Evolutionary conservation across 163 green algal genomes (phyloP).

Genomic region (Scenedesmus sp.): DNA sequence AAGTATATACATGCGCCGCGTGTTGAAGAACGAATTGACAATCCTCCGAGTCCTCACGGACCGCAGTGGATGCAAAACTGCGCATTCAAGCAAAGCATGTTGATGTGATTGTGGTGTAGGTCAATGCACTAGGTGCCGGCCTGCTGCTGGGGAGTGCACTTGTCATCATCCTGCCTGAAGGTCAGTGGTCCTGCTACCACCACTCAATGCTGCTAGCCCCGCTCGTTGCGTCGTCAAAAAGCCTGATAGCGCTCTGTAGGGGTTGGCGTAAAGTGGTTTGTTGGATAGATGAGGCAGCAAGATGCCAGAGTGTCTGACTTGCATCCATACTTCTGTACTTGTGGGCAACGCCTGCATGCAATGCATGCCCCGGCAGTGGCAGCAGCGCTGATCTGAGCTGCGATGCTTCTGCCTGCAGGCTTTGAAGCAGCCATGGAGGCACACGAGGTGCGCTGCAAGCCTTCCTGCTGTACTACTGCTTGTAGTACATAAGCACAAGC

Average conservation of each 20-base stretch:
- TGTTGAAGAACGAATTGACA: too few relatives aligned
- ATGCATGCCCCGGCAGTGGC: background rate
- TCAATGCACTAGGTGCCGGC: conserved; percentile 66
- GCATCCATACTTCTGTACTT: too few relatives aligned
- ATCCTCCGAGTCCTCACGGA: background rate
- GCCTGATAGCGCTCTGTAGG: too few relatives aligned
- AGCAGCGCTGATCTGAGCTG: conserved; percentile 10
- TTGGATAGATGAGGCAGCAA: conserved; percentile 35
- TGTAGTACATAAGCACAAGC: too few relatives aligned
- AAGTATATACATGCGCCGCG: too few relatives aligned
- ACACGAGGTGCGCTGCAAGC: background rate
- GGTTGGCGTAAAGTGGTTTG: too few relatives aligned
- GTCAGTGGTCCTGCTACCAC: conserved; percentile 1
- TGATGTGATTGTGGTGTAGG: background rate
- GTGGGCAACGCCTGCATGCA: background rate
- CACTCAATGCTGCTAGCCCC: background rate
- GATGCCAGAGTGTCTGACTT: too few relatives aligned
- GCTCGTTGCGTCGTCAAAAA: too few relatives aligned
- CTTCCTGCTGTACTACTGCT: too few relatives aligned
- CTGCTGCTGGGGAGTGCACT: conserved; percentile 74
- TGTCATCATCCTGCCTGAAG: conserved; percentile 77
- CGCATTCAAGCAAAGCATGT: background rate
- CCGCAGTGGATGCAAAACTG: background rate
- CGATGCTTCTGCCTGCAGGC: conserved; percentile 17
- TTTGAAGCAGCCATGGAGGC: background rate